Evolutionary conservation across 2,329 filamentous ascomycete species (phyloP).

Genomic region (Cytospora piceicola): DNA sequence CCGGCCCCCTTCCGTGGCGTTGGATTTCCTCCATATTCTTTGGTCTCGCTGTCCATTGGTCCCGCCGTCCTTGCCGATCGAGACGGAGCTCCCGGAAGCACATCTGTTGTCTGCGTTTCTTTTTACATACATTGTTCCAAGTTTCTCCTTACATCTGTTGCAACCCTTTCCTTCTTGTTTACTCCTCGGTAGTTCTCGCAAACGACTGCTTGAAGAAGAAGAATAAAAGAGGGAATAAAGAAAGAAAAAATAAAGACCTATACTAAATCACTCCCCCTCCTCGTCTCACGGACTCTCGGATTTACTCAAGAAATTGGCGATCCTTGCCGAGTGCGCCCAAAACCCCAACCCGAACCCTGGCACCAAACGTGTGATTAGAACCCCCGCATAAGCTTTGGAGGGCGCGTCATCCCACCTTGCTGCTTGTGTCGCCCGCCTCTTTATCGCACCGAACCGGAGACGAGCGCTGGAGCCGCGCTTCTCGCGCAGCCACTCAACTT

Average conservation of each 20-base stretch:
- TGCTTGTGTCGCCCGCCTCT: not conserved
- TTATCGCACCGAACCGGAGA: not conserved
- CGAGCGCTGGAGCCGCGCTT: constrained; percentile 4
- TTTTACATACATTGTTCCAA: not conserved
- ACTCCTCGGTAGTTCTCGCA: not conserved
- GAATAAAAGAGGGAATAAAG: too few relatives aligned
- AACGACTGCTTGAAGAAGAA: not conserved
- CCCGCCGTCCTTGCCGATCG: constrained; percentile 1
- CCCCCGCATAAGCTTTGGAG: not conserved
- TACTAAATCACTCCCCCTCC: too few relatives aligned
- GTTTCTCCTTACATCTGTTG: not conserved
- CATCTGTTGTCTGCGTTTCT: not conserved
- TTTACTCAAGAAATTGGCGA: not conserved
- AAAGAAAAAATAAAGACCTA: too few relatives aligned
- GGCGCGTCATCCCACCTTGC: not conserved
- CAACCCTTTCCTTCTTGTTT: not conserved
- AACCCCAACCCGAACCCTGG: constrained; percentile 1
- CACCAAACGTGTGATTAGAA: not conserved
- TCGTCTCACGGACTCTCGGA: not conserved
- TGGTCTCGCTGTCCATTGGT: not conserved
- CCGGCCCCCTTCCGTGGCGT: not conserved
- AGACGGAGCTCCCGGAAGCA: not conserved
- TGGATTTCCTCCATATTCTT: not conserved
- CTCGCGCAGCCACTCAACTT: not conserved
- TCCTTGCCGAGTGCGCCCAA: not conserved